These are phyloP conservation scores for Saccharum spontaneum DNA, from an alignment of 176 grass and related monocot genomes.

Conservation along the genomic window DNA sequence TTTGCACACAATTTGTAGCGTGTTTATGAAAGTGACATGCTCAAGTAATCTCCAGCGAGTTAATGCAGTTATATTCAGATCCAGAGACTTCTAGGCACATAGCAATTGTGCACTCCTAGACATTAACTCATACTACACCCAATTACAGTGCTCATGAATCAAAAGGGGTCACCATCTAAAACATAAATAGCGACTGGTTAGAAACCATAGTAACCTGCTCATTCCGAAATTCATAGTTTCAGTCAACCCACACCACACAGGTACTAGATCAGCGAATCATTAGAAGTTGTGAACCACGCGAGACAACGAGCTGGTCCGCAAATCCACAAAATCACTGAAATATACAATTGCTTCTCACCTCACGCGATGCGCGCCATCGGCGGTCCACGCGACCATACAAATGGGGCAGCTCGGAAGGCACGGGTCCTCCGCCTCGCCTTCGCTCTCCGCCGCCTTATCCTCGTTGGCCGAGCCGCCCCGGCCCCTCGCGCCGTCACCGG, in stretches of 20 bases:
- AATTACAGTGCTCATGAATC: neutral
- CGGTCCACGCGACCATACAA: conserved; percentile 70
- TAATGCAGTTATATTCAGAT: neutral
- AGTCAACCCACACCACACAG: neutral
- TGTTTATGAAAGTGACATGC: neutral
- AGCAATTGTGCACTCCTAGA: neutral
- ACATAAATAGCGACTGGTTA: neutral
- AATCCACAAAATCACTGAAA: neutral
- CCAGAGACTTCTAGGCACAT: neutral
- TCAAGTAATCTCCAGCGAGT: neutral
- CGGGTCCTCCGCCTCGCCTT: conserved; percentile 24
- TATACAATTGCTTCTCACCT: conserved; percentile 40
- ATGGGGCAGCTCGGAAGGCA: conserved; percentile 64
- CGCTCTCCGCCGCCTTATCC: neutral
- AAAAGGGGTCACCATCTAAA: neutral
- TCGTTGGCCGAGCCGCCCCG: neutral
- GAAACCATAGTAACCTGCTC: neutral
- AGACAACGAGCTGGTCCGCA: neutral
- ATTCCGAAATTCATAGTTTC: neutral
- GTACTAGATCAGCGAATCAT: neutral
- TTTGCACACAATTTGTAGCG: neutral
- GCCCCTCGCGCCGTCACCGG: neutral
- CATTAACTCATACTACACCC: neutral
- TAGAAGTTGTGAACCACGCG: neutral
- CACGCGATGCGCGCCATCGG: conserved; percentile 81